Evolutionary conservation across 306 rosid genomes (phyloP), one percentile per base, ranked within the genome.

Genomic region (barrel medic (Medicago truncatula)): DNA sequence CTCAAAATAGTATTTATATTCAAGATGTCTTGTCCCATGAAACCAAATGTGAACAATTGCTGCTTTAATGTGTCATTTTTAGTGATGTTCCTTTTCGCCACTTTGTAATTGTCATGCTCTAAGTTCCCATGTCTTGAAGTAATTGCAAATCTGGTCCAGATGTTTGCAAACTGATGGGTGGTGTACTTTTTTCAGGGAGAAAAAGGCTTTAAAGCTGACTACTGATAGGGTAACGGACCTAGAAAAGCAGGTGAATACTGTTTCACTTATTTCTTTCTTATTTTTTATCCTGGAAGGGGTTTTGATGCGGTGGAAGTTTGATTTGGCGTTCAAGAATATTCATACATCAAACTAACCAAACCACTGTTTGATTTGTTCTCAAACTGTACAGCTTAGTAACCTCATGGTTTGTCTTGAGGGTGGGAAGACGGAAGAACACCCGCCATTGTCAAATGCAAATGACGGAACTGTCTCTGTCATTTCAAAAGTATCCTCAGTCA

Each of bases 381-480:
- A 49, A 80, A 46, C 46, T 57, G 46, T 74, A 76, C 92, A 94
- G 98, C 97, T 94, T 70, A 64, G 85, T 70, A 83, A 83, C 60
- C 89, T 90, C 82, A 94, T 92, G 98, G 58, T 71, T 49, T 80
- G 76, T 75, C 92, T 95, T 0, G 97, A 89, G 78, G 63, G 85
- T 28, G 97, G 82, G 60, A 77, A 76, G 78, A 58, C 68, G 4
- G 70, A 34, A 54, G 92, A 82, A 74, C 75, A 81, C 79, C 81
- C 57, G 25, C 76, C 91, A 0, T 8, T 39, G 23, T 74, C 92
- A 46, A 59, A 81, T 46, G 53, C 61, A 13, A 73, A 71, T 66
- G 89, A 87, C 44, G 82, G 67, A 40, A 73, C 59, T 14, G 81
- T 66, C 58, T 34, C 68, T 43, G 80, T 87, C 44, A 56, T 21